Evolutionary conservation across 805 yeast genomes (phyloP).

Genomic region (Lachancea quebecensis): DNA sequence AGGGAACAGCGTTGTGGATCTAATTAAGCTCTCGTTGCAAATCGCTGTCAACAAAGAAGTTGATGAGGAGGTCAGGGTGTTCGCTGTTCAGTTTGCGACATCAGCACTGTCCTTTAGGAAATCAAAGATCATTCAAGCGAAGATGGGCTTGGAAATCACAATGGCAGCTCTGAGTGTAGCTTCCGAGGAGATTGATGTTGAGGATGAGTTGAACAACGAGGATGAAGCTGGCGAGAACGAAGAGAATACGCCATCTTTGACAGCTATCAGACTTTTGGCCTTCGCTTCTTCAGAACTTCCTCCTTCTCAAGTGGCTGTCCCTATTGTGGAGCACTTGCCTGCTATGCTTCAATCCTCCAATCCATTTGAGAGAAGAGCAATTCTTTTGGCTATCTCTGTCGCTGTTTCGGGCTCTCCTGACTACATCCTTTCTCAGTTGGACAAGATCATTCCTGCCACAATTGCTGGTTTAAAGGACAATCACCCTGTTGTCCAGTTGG

Average conservation of each 20-base stretch:
- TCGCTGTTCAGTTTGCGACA: slow-evolving; percentile 77
- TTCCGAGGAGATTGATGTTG: slow-evolving; percentile 75
- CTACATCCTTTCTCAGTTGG: slow-evolving; percentile 67
- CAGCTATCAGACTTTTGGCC: slow-evolving; percentile 75
- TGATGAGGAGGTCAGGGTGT: slow-evolving; percentile 77
- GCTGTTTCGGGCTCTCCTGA: slow-evolving; percentile 94
- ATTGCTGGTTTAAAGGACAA: slow-evolving; percentile 71
- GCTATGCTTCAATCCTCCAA: slow-evolving; percentile 55
- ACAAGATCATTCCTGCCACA: slow-evolving; percentile 64
- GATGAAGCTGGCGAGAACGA: slow-evolving; percentile 92
- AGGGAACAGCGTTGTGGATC: slow-evolving; percentile 63
- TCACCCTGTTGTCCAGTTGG: slow-evolving; percentile 68
- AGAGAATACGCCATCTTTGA: slow-evolving; percentile 70
- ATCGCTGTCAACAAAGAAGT: slow-evolving; percentile 57
- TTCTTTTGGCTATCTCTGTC: slow-evolving; percentile 70
- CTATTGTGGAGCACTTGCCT: slow-evolving; percentile 61
- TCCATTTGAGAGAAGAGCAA: slow-evolving; percentile 80
- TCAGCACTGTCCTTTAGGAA: slow-evolving; percentile 75
- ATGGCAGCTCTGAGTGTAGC: slow-evolving; percentile 68
- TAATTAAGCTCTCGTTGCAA: slow-evolving; percentile 69
- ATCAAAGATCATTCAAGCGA: slow-evolving; percentile 68
- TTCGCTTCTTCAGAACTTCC: slow-evolving; percentile 79
- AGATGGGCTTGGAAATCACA: slow-evolving; percentile 77
- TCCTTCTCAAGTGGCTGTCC: slow-evolving; percentile 82
- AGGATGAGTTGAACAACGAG: slow-evolving; percentile 65